phyloP scores from a whole-genome alignment of 768 basidiomycete genomes.

The Pisolithus marmoratus region DNA sequence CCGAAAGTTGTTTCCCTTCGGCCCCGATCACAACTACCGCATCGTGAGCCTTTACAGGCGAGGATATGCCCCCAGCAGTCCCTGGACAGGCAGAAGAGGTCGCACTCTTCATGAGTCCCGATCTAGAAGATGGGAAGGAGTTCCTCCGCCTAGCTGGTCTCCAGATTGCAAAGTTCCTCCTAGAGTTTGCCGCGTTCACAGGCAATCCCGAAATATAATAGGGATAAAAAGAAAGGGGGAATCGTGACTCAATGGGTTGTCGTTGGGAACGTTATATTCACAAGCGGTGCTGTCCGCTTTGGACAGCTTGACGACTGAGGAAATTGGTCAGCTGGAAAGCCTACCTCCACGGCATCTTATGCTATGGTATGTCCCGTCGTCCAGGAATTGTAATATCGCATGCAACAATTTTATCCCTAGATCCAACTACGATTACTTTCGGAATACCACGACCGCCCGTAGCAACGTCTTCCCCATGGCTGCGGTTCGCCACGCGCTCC shows the following conservation, averaged over 20 bases:
- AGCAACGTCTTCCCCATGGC: neutral
- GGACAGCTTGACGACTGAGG: conserved; percentile 1
- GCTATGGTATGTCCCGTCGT: conserved; percentile 1
- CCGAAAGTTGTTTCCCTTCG: conserved; percentile 4
- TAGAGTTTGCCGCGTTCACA: conserved; percentile 2
- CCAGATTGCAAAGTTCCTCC: conserved; percentile 6
- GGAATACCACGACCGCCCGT: neutral
- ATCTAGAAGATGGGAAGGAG: neutral
- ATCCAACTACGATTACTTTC: neutral
- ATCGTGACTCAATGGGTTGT: conserved; percentile 7
- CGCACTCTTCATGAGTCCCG: neutral
- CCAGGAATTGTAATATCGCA: neutral
- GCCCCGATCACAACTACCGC: conserved; percentile 1
- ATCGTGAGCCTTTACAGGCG: conserved; percentile 7
- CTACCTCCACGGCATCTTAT: conserved; percentile 6
- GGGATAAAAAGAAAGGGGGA: neutral
- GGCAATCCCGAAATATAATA: neutral
- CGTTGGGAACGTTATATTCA: conserved; percentile 1
- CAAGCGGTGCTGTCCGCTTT: conserved; percentile 6
- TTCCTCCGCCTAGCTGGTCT: conserved; percentile 2
- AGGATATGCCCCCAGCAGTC: conserved; percentile 3
- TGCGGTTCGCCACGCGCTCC: neutral
- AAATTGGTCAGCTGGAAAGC: neutral
- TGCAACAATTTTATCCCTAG: neutral
- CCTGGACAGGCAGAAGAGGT: conserved; percentile 1